These are phyloP conservation scores for Knufia petricola DNA, from an alignment of 2,329 filamentous ascomycete genomes.

Conservation along the genomic window DNA sequence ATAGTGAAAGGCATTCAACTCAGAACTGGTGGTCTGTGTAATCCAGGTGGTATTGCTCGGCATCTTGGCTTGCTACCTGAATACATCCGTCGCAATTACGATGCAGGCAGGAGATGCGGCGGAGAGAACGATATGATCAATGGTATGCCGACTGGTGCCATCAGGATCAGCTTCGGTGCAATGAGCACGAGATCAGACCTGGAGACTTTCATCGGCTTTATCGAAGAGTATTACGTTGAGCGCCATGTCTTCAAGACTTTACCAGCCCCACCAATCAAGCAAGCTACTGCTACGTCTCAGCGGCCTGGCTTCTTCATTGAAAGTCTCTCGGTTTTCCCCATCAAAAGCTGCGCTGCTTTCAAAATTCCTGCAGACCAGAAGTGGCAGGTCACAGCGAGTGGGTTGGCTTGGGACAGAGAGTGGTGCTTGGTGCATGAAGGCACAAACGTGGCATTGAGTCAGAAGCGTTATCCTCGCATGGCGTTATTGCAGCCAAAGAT, in stretches of 20 bases:
- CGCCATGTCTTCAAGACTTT: slow-evolving; percentile 14
- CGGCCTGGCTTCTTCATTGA: slow-evolving; percentile 44
- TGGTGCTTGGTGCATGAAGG: slow-evolving; percentile 90
- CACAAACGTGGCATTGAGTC: slow-evolving; percentile 72
- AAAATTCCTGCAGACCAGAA: slow-evolving; percentile 50
- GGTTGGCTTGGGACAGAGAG: slow-evolving; percentile 87
- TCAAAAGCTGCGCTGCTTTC: slow-evolving; percentile 87
- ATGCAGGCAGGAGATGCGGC: slow-evolving; percentile 74
- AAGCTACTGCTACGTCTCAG: background rate
- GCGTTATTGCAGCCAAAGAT: slow-evolving; percentile 66
- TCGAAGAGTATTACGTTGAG: slow-evolving; percentile 57
- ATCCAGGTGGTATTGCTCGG: slow-evolving; percentile 73
- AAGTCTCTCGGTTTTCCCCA: slow-evolving; percentile 68
- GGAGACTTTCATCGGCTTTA: slow-evolving; percentile 58
- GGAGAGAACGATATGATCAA: slow-evolving; percentile 69
- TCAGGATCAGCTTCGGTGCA: slow-evolving; percentile 76
- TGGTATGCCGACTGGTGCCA: slow-evolving; percentile 78
- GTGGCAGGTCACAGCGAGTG: slow-evolving; percentile 75
- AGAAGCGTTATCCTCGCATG: slow-evolving; percentile 85
- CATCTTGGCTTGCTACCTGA: slow-evolving; percentile 64
- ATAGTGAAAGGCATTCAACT: slow-evolving; percentile 70
- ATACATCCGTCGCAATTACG: slow-evolving; percentile 80
- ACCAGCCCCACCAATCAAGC: background rate
- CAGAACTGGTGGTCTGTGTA: slow-evolving; percentile 81
- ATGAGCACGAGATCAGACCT: slow-evolving; percentile 79